phyloP scores from a whole-genome alignment of 768 basidiomycete species.

The Austroboletus eburneus region DNA sequence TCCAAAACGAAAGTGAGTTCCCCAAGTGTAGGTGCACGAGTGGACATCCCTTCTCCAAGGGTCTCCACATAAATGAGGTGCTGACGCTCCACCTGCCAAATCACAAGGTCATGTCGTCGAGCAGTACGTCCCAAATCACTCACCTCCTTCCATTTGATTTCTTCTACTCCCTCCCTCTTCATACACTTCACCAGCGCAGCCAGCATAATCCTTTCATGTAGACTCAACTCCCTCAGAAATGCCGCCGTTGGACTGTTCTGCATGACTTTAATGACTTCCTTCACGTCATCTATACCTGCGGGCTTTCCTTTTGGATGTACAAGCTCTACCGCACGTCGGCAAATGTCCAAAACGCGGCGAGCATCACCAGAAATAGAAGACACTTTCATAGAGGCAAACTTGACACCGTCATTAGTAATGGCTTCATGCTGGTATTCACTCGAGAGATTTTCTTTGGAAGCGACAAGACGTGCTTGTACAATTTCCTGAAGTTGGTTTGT shows the following conservation, averaged over 20 bases:
- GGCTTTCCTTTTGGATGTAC: conserved; percentile 47
- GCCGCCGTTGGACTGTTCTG: conserved; percentile 88
- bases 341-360: conserved; percentile 87
- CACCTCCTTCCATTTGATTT: conserved; percentile 83
- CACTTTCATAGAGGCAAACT: conserved; percentile 78
- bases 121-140: conserved; percentile 18
- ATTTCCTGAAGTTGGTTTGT: conserved; percentile 78
- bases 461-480: conserved; percentile 73
- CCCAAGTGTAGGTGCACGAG: conserved; percentile 49
- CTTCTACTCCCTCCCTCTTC: conserved; percentile 79
- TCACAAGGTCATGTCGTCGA: neutral
- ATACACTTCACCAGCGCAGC: conserved; percentile 79
- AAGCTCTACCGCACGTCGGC: conserved; percentile 86
- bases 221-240: conserved; percentile 75
- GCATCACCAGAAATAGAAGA: conserved; percentile 90
- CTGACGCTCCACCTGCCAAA: conserved; percentile 63
- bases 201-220: conserved; percentile 87
- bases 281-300: conserved; percentile 69
- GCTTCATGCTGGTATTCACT: conserved; percentile 48
- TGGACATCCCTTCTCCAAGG: conserved; percentile 57
- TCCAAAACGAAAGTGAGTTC: conserved; percentile 72
- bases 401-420: conserved; percentile 68
- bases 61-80: conserved; percentile 66
- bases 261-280: conserved; percentile 76
- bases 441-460: conserved; percentile 47